Conservation (phyloP, 345 rosid genomes). For the Raphanus raphanistrum region DNA sequence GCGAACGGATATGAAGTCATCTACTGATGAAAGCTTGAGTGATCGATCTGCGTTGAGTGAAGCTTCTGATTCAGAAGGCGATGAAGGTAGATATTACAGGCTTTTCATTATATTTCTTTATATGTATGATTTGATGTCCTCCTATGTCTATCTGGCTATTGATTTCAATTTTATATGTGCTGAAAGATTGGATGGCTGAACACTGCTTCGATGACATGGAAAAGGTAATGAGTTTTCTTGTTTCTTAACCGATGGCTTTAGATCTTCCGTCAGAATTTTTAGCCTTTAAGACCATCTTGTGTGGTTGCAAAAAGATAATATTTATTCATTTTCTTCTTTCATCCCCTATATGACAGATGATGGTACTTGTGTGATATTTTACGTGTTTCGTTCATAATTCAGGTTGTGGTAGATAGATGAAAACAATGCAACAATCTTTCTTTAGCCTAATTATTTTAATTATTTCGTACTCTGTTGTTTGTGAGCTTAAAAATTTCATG, state of each 20-base stretch:
- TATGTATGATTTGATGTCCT: slow-evolving; percentile 32
- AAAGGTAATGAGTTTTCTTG: slow-evolving; percentile 32
- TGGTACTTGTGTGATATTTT: neutral
- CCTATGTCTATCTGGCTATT: slow-evolving; percentile 19
- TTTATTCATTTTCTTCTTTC: neutral
- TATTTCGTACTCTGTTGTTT: neutral
- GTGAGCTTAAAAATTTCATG: neutral
- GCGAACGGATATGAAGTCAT: slow-evolving; percentile 50
- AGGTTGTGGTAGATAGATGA: neutral
- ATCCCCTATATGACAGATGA: neutral
- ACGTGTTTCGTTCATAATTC: neutral
- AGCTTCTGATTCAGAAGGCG: slow-evolving; percentile 54
- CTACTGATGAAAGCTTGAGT: slow-evolving; percentile 51
- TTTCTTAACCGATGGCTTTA: slow-evolving; percentile 13
- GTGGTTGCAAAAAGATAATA: neutral
- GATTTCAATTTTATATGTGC: slow-evolving; percentile 17
- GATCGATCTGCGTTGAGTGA: slow-evolving; percentile 53
- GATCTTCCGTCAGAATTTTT: neutral
- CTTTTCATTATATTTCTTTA: slow-evolving; percentile 11
- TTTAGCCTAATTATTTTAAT: neutral
- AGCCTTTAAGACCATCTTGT: neutral
- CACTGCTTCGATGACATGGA: slow-evolving; percentile 51
- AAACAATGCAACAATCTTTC: neutral
- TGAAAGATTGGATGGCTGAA: slow-evolving; percentile 39
- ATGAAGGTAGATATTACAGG: slow-evolving; percentile 40